Conservation (phyloP, 1,284 basidiomycete genomes). For the Fomitopsis pinicola region DNA sequence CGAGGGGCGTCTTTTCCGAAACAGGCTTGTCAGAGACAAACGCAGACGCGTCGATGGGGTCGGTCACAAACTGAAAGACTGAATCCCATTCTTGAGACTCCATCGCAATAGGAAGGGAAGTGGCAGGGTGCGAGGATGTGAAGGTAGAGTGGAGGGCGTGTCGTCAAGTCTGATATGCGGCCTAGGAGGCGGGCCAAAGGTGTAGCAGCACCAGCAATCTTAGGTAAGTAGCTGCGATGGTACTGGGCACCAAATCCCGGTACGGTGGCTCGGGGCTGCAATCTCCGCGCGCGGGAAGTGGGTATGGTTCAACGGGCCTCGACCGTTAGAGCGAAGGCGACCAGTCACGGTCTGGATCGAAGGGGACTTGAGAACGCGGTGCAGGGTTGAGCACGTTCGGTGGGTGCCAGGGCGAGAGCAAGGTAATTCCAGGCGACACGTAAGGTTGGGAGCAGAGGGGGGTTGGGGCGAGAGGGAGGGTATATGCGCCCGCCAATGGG, state of each 20-base stretch:
- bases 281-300: background rate
- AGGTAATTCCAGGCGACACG: no score
- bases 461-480: background rate
- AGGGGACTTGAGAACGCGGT: no score
- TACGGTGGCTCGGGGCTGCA: background rate
- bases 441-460: background rate
- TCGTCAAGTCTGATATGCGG: background rate
- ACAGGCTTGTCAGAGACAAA: slow-evolving; percentile 31
- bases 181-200: background rate
- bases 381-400: no score
- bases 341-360: no score
- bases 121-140: background rate
- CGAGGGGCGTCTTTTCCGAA: slow-evolving; percentile 22
- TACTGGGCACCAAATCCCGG: background rate
- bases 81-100: slow-evolving; percentile 56
- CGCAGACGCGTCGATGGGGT: slow-evolving; percentile 41
- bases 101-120: slow-evolving; percentile 19
- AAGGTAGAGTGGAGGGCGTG: background rate
- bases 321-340: background rate
- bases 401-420: no score
- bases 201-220: background rate
- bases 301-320: background rate
- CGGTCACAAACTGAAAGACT: slow-evolving; percentile 59
- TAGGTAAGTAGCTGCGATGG: background rate
- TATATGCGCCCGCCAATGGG: background rate